Evolutionary conservation across 768 basidiomycete species (phyloP).

Genomic region (Hericium alpestre): DNA sequence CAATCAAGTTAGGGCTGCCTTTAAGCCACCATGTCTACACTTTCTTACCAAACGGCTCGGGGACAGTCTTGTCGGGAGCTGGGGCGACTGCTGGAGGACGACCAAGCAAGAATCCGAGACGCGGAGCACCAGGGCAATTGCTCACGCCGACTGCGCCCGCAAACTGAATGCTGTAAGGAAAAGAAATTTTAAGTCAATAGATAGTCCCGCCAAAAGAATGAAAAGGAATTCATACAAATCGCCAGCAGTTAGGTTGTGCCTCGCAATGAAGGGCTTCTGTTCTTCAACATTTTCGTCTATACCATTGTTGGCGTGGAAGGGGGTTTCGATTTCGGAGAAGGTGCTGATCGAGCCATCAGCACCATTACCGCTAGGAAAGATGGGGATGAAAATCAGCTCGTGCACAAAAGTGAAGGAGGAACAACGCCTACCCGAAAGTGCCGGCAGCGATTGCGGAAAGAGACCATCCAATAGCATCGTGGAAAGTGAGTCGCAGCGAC

Average conservation of each 20-base stretch:
- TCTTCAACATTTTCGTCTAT: constrained; percentile 9
- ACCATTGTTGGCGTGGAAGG: constrained; percentile 15
- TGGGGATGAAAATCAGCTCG: not conserved
- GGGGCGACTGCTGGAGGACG: constrained; percentile 19
- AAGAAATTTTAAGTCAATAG: not conserved
- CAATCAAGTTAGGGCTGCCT: not conserved
- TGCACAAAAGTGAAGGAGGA: not conserved
- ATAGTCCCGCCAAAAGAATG: not conserved
- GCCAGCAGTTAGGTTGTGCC: constrained; percentile 29
- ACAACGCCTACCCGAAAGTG: not conserved
- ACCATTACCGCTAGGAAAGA: constrained; percentile 15
- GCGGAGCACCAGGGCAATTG: constrained; percentile 27
- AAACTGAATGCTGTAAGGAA: constrained; percentile 22
- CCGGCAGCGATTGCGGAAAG: constrained; percentile 9
- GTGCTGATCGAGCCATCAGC: constrained; percentile 17
- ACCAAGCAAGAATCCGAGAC: constrained; percentile 23
- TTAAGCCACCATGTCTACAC: not conserved
- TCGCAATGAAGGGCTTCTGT: constrained; percentile 25
- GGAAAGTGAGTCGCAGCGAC: constrained; percentile 19
- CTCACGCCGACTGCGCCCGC: constrained; percentile 22
- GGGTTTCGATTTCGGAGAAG: constrained; percentile 6
- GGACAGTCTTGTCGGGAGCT: constrained; percentile 23
- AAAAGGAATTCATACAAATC: constrained; percentile 30
- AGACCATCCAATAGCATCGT: constrained; percentile 16
- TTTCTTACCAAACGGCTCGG: constrained; percentile 21